Conservation (phyloP, 1,284 basidiomycete genomes). For the Peniophora sp. region DNA sequence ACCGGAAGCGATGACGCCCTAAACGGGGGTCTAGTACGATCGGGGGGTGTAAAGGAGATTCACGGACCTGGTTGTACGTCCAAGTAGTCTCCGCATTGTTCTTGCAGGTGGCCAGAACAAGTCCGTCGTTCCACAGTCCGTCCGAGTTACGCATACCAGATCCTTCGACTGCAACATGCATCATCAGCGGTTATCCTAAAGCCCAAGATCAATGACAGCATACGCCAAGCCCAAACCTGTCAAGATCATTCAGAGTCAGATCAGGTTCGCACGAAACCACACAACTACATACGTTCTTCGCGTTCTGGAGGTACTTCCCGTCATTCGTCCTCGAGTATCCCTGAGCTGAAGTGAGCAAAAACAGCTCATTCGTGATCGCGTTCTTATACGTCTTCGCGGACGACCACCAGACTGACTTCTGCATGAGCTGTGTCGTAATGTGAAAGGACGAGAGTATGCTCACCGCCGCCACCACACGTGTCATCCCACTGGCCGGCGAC, state of each 20-base stretch:
- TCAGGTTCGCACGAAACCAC: not conserved
- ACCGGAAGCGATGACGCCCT: conserved; percentile 48
- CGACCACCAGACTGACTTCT: conserved; percentile 47
- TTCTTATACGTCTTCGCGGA: conserved; percentile 48
- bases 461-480: conserved; percentile 20
- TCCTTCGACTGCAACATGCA: conserved; percentile 24
- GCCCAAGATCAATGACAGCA: too few relatives aligned
- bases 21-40: too few relatives aligned
- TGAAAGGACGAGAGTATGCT: not conserved
- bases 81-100: conserved; percentile 49
- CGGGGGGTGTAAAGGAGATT: too few relatives aligned
- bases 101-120: conserved; percentile 27
- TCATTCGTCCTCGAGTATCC: conserved; percentile 33
- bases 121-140: conserved; percentile 46
- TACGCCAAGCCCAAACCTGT: conserved; percentile 41
- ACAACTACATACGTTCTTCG: conserved; percentile 22
- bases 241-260: not conserved
- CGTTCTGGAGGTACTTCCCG: conserved; percentile 36
- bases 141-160: conserved; percentile 42
- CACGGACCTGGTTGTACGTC: conserved; percentile 55
- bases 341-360: conserved; percentile 40
- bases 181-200: not conserved
- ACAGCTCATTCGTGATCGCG: conserved; percentile 49
- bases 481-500: conserved; percentile 41
- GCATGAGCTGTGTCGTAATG: not conserved